These are phyloP conservation scores for Globisporangium splendens DNA, from an alignment of 352 stramenopile species.

Conservation along the genomic window DNA sequence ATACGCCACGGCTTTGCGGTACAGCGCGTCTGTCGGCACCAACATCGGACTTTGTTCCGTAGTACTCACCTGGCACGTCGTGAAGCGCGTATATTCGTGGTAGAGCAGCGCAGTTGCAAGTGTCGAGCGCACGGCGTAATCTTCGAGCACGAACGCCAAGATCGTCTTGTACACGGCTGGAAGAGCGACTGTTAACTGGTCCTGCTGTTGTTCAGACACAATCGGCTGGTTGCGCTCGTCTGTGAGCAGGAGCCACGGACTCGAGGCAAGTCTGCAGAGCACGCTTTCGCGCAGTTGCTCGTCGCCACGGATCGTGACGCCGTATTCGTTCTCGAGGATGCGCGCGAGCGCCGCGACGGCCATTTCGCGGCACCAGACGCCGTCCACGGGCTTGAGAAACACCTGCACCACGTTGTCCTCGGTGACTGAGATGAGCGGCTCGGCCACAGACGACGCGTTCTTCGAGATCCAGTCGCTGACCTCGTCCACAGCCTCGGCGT, in stretches of 20 bases:
- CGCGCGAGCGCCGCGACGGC: slow-evolving; percentile 54
- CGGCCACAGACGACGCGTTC: slow-evolving; percentile 73
- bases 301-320: slow-evolving; percentile 59
- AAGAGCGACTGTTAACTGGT: slow-evolving; percentile 7
- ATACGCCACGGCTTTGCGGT: slow-evolving; percentile 41
- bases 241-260: slow-evolving; percentile 51
- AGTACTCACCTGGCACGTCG: slow-evolving; percentile 14
- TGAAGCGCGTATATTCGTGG: slow-evolving; percentile 62
- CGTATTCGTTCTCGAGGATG: slow-evolving; percentile 78
- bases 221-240: slow-evolving; percentile 33
- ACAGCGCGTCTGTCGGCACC: slow-evolving; percentile 22
- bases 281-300: slow-evolving; percentile 60
- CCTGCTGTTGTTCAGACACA: not conserved
- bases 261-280: slow-evolving; percentile 64
- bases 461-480: slow-evolving; percentile 77
- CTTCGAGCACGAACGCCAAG: slow-evolving; percentile 61
- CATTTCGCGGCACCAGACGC: slow-evolving; percentile 72
- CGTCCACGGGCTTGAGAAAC: slow-evolving; percentile 59
- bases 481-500: slow-evolving; percentile 57
- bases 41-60: not conserved
- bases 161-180: slow-evolving; percentile 65
- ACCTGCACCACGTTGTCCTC: slow-evolving; percentile 78
- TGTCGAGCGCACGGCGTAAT: slow-evolving; percentile 43
- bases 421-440: slow-evolving; percentile 70
- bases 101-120: slow-evolving; percentile 54